Evolutionary conservation across 2,329 filamentous ascomycete genomes (phyloP).

Genomic region (Curvularia spicifera): DNA sequence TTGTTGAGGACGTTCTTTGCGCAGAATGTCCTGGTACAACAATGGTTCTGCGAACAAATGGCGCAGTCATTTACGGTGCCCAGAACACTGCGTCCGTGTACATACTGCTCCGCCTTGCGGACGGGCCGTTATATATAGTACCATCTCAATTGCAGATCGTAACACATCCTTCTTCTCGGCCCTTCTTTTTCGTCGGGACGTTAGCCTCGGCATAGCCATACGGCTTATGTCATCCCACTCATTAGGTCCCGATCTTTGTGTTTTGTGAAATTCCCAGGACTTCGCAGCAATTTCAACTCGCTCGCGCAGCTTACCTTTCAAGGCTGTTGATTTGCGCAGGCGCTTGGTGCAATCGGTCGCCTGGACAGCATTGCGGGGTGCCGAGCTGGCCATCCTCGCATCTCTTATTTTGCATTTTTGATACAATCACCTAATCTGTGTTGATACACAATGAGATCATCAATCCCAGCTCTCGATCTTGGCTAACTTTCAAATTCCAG

Average conservation of each 20-base stretch:
- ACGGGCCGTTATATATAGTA: not conserved
- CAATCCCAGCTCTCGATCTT: not conserved
- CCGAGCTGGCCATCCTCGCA: not conserved
- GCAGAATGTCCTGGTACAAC: not conserved
- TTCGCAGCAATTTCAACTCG: not conserved
- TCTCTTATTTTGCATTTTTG: not conserved
- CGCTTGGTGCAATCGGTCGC: not conserved
- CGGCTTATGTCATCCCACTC: not conserved
- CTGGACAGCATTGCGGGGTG: not conserved
- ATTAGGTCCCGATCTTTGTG: not conserved
- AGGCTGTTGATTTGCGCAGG: not conserved
- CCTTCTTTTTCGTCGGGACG: not conserved
- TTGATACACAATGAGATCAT: not conserved
- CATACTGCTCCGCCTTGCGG: not conserved
- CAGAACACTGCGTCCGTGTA: not conserved
- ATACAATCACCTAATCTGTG: not conserved
- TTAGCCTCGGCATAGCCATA: not conserved
- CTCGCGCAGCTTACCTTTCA: not conserved
- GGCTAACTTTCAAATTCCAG: not conserved
- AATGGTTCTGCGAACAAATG: slow-evolving; percentile 1
- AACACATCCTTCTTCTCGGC: not conserved
- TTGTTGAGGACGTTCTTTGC: not conserved
- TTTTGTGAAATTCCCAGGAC: not conserved
- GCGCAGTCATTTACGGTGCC: slow-evolving; percentile 1
- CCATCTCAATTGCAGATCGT: not conserved